Percentiles rank a stretch among this genome's conserved stretches.
These are phyloP conservation scores for Penicillium verrucosum DNA, from an alignment of 2,329 filamentous ascomycete species.

Conservation along the genomic window DNA sequence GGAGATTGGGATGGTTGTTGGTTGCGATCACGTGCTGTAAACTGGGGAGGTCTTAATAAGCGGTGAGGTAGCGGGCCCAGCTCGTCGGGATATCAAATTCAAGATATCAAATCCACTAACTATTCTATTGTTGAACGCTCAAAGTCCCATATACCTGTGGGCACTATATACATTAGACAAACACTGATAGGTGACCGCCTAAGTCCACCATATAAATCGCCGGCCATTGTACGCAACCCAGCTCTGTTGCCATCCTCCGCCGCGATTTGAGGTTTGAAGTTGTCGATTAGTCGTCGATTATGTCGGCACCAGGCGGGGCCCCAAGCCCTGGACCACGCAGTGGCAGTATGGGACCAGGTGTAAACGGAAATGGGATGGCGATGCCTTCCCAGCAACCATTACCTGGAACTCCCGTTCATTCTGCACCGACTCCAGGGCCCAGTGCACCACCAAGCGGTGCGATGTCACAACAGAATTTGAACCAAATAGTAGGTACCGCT, in stretches of 20 bases:
- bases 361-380: constrained; percentile 36
- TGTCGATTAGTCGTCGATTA: constrained; percentile 15
- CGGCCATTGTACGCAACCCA: background rate
- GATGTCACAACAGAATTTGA: constrained; percentile 84
- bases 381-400: constrained; percentile 50
- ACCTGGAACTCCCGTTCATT: constrained; percentile 47
- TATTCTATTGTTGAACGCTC: constrained; percentile 5
- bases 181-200: background rate
- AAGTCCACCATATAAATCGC: background rate
- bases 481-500: constrained; percentile 77
- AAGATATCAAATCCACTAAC: constrained; percentile 13
- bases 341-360: constrained; percentile 47
- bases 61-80: constrained; percentile 10
- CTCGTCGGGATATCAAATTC: constrained; percentile 24
- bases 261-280: background rate
- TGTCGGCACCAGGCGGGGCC: constrained; percentile 47
- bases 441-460: constrained; percentile 35
- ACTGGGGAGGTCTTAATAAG: constrained; percentile 14
- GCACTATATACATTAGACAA: background rate
- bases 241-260: background rate
- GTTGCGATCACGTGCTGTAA: constrained; percentile 14
- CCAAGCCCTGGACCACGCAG: constrained; percentile 50
- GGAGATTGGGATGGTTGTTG: background rate
- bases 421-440: constrained; percentile 41
- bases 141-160: background rate